phyloP scores from a whole-genome alignment of 1,284 basidiomycete species.

The Thecaphora thlaspeos region DNA sequence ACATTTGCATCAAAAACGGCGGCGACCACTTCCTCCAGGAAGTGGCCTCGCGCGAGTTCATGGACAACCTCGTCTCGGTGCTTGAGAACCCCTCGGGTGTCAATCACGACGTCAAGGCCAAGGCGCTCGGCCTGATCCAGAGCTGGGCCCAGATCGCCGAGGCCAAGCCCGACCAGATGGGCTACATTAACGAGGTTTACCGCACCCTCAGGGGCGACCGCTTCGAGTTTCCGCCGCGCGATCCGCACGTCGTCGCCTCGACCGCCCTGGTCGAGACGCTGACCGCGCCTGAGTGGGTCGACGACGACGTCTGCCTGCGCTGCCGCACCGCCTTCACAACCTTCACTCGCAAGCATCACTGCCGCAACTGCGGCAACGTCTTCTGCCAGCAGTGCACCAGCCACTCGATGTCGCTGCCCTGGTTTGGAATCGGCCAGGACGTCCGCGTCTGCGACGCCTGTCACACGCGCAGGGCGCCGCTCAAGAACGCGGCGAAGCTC shows the following conservation, averaged over 20 bases:
- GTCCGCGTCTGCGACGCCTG: conserved; percentile 95
- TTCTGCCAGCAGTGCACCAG: conserved; percentile 93
- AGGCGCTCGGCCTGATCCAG: conserved; percentile 77
- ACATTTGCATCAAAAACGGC: conserved; percentile 95
- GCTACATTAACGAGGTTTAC: conserved; percentile 54
- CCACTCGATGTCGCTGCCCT: conserved; percentile 79
- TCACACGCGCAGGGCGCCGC: conserved; percentile 42
- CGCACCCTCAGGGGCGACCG: conserved; percentile 54
- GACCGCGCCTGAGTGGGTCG: conserved; percentile 87
- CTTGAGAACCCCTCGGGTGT: conserved; percentile 66
- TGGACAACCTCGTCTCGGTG: conserved; percentile 84
- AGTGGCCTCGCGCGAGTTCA: conserved; percentile 74
- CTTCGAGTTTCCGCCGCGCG: conserved; percentile 80
- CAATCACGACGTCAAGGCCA: conserved; percentile 80
- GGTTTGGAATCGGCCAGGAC: conserved; percentile 88
- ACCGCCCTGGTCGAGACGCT: conserved; percentile 53
- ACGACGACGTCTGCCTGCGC: conserved; percentile 89
- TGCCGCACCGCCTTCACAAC: conserved; percentile 90
- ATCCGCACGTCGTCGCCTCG: conserved; percentile 64
- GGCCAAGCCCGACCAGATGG: conserved; percentile 66
- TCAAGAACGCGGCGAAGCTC: conserved; percentile 37
- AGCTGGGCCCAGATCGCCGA: conserved; percentile 91
- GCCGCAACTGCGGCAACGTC: conserved; percentile 94
- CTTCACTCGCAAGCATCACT: conserved; percentile 97
- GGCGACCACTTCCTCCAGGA: conserved; percentile 79